Evolutionary conservation across 768 basidiomycete species (phyloP), one percentile per base, ranked within the genome.

Genomic region (Psilocybe cubensis): DNA sequence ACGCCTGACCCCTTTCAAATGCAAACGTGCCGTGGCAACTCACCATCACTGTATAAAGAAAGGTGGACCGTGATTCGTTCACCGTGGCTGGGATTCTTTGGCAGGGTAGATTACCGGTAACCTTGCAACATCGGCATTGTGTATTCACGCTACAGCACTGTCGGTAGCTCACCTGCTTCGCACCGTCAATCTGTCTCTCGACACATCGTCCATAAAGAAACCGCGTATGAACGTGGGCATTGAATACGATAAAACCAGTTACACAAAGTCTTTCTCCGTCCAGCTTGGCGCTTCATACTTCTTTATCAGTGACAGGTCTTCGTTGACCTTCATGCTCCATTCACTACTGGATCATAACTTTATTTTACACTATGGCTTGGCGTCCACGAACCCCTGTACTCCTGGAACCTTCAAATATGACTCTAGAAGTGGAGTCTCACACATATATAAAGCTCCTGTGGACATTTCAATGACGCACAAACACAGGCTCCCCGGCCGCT

Each of bases 331-430:
- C 48, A 12, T 57, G 49, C 28, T 45, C 56, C 56, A 57, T 35
- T 44, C 25, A 25, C 43, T 21, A 50, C 31, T 51, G 48, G 49
- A 50, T 50, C 41, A 21, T 50, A 43, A 51, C 40, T 33, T 29
- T 42, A 40, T 29, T 18, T 29, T 50, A 51, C 23, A 35, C 41
- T 51, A 29, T 31, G 43, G 41, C 56, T 57, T 57, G 56, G 56
- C 56, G 41, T 28, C 51, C 41, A 28, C 24, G 49, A 14, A n/a
- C 50, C 50, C 50, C 50, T 52, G 35, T 40, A 49, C 47, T 49
- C 8, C 18, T 23, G 17, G 35, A 20, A 50, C n/a, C 5, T 23
- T 52, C 41, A 56, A 12, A 23, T 18, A 17, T 28, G 17, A 25
- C 17, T 49, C 47, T 41, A 20, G 24, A n/a, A 50, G 24, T 9